These are phyloP conservation scores for Kentomonas sorsogonicus DNA, from an alignment of 208 protist genomes.

Conservation along the genomic window DNA sequence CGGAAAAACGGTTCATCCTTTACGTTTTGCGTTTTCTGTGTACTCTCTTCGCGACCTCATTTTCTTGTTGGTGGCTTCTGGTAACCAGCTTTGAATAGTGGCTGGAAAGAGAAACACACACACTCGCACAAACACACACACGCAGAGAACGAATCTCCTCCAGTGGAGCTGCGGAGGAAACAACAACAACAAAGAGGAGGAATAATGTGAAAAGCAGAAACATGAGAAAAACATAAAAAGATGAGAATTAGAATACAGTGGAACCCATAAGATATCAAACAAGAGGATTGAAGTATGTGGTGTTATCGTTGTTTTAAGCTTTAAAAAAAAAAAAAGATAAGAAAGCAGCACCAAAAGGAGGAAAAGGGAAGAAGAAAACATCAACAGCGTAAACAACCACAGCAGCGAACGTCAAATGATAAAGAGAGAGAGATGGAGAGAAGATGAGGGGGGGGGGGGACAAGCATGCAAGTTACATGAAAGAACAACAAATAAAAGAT, in stretches of 20 bases:
- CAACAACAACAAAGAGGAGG: slow-evolving; percentile 11
- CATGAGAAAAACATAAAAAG: slow-evolving; percentile 15
- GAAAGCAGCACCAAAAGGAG: slow-evolving; percentile 1
- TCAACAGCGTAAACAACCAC: too few species aligned
- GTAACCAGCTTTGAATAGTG: not conserved
- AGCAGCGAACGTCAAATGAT: too few species aligned
- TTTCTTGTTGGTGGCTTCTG: too few species aligned
- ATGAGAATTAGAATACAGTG: slow-evolving; percentile 3
- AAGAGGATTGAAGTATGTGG: not conserved
- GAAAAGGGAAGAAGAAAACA: slow-evolving; percentile 8
- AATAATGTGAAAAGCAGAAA: slow-evolving; percentile 10
- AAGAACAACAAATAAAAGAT: too few species aligned
- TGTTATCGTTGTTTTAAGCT: not conserved
- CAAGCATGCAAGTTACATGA: too few species aligned
- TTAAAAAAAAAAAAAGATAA: not conserved
- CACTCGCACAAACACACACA: not conserved
- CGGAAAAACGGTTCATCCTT: not conserved
- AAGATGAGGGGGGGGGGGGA: too few species aligned
- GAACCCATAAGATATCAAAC: not conserved
- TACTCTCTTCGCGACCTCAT: too few species aligned
- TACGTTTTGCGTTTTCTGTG: too few species aligned
- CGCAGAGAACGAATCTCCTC: too few species aligned
- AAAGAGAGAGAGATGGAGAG: too few species aligned
- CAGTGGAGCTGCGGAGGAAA: not conserved
- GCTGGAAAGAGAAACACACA: slow-evolving; percentile 5